These are phyloP conservation scores for Flueggea neowawraea DNA, from an alignment of 441 rosid genomes.

Conservation along the genomic window DNA sequence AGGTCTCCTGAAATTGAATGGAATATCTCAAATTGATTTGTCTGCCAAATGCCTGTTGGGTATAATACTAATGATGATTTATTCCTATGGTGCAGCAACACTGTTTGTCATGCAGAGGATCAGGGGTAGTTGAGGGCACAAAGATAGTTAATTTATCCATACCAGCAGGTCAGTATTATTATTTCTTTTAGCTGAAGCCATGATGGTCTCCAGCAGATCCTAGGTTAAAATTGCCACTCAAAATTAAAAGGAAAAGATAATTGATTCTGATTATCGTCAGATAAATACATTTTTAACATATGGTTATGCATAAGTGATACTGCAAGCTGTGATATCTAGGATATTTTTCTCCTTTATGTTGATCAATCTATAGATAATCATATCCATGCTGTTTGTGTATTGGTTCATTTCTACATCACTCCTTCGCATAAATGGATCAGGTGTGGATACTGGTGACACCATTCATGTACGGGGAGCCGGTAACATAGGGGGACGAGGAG, in stretches of 20 bases:
- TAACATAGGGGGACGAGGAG: slow-evolving; percentile 55
- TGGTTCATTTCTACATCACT: slow-evolving; percentile 7
- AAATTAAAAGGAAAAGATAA: background rate
- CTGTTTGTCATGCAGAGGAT: slow-evolving; percentile 72
- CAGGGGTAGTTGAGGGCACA: slow-evolving; percentile 75
- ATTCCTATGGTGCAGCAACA: slow-evolving; percentile 46
- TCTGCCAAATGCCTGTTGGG: slow-evolving; percentile 8
- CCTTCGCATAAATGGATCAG: slow-evolving; percentile 36
- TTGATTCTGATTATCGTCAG: background rate
- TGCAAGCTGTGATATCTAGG: background rate
- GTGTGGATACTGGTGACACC: slow-evolving; percentile 84
- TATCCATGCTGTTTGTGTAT: slow-evolving; percentile 12
- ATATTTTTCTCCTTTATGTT: too few species aligned
- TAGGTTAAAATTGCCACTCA: slow-evolving; percentile 11
- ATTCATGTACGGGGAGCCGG: slow-evolving; percentile 73
- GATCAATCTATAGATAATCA: too few species aligned
- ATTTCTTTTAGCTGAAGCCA: slow-evolving; percentile 13
- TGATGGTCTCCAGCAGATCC: background rate
- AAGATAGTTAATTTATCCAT: slow-evolving; percentile 69
- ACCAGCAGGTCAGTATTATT: slow-evolving; percentile 68
- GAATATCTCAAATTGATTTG: background rate
- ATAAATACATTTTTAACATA: background rate
- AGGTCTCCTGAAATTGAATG: slow-evolving; percentile 44
- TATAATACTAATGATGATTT: slow-evolving; percentile 8
- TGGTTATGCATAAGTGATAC: background rate